Percentiles rank a stretch among this genome's conserved stretches.
Evolutionary conservation across 352 stramenopile genomes (phyloP).

Genomic region (Phytophthora pisi): DNA sequence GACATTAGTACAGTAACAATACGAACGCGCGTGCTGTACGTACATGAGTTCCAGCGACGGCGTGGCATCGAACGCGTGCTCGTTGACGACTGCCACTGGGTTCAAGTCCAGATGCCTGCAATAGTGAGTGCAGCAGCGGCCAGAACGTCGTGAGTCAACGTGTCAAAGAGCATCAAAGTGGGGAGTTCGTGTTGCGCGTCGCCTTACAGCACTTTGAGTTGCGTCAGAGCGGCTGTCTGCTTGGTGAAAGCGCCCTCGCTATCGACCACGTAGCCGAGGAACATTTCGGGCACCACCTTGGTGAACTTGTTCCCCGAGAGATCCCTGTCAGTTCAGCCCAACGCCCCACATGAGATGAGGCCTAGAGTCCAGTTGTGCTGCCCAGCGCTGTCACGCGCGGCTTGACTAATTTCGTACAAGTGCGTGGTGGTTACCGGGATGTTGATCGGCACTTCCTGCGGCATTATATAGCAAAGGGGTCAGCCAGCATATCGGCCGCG

Average conservation of each 20-base stretch:
- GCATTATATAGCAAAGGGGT: slow-evolving; percentile 1
- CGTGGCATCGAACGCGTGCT: slow-evolving; percentile 64
- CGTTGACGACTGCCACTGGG: slow-evolving; percentile 70
- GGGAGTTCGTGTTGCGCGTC: slow-evolving; percentile 1
- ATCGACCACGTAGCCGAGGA: slow-evolving; percentile 63
- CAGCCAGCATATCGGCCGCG: slow-evolving; percentile 10
- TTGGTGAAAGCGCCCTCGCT: slow-evolving; percentile 54
- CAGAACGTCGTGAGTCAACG: slow-evolving; percentile 8
- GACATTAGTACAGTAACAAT: background rate
- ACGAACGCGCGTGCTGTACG: slow-evolving; percentile 7
- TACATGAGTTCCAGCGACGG: slow-evolving; percentile 75
- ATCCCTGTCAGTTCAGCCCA: slow-evolving; percentile 39
- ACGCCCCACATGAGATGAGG: slow-evolving; percentile 16
- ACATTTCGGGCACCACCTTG: slow-evolving; percentile 68
- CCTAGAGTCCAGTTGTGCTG: slow-evolving; percentile 10
- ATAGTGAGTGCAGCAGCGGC: background rate
- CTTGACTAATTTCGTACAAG: slow-evolving; percentile 49
- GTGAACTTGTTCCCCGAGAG: slow-evolving; percentile 77
- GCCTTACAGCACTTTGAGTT: slow-evolving; percentile 77
- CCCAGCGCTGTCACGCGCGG: too few species aligned
- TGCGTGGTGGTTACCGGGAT: slow-evolving; percentile 75
- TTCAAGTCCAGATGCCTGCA: slow-evolving; percentile 77
- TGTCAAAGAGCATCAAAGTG: background rate
- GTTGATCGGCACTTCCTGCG: slow-evolving; percentile 58
- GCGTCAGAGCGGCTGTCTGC: slow-evolving; percentile 48